These are phyloP conservation scores for Mucor mucedo DNA, from an alignment of 371 early-diverging fungal species.

Conservation along the genomic window DNA sequence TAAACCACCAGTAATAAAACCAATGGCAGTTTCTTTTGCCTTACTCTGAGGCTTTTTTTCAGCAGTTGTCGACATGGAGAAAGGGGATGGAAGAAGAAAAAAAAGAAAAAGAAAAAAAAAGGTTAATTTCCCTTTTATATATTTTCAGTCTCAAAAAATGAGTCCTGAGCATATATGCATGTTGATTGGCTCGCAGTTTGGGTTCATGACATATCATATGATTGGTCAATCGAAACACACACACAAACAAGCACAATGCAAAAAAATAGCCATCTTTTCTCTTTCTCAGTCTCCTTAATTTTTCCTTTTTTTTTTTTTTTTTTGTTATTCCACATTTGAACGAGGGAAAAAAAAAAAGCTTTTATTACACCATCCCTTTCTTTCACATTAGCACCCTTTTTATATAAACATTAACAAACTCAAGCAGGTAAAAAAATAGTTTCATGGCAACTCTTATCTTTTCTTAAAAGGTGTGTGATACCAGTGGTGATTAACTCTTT, in stretches of 20 bases:
- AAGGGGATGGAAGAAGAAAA: constrained; percentile 5
- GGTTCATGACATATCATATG: too few species aligned
- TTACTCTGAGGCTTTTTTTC: constrained; percentile 13
- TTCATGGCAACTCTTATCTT: neutral
- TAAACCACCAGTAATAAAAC: constrained; percentile 77
- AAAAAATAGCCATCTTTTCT: neutral
- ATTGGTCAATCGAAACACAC: too few species aligned
- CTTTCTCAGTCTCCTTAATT: neutral
- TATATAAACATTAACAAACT: neutral
- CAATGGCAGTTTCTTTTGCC: constrained; percentile 43
- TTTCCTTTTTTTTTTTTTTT: too few species aligned
- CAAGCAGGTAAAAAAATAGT: neutral
- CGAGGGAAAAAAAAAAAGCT: neutral
- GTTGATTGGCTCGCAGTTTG: too few species aligned
- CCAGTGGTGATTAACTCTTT: too few species aligned
- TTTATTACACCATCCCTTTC: constrained; percentile 1
- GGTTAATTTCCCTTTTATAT: neutral
- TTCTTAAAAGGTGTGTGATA: neutral
- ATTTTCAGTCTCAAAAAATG: neutral
- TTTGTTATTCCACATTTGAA: neutral
- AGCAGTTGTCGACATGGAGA: constrained; percentile 11
- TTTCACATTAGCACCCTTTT: neutral
- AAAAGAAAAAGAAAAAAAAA: constrained; percentile 7
- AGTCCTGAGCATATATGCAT: too few species aligned
- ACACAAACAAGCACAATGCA: too few species aligned